Evolutionary conservation across 495 filamentous ascomycete species (phyloP).

Genomic region (Penicillium paradoxum): DNA sequence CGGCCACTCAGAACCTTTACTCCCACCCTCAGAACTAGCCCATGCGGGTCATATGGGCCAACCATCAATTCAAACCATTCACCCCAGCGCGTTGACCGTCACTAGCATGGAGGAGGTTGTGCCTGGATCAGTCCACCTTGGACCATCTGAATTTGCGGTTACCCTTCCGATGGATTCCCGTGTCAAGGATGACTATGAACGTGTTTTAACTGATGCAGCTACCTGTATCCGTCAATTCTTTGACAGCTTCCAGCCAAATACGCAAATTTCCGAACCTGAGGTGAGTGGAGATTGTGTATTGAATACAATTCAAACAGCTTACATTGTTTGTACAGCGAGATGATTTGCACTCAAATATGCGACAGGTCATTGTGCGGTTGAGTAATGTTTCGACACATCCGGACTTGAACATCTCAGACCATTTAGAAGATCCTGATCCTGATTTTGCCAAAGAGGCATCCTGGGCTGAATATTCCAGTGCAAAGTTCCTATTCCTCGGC

Average conservation of each 20-base stretch:
- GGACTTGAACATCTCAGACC: constrained; percentile 46
- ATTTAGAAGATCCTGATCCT: constrained; percentile 30
- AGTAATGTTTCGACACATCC: constrained; percentile 50
- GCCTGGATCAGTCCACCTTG: constrained; percentile 39
- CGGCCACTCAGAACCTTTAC: constrained; percentile 15
- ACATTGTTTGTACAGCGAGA: constrained; percentile 15
- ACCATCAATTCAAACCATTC: constrained; percentile 35
- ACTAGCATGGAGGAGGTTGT: constrained; percentile 20
- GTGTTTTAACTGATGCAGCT: constrained; percentile 25
- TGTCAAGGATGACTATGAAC: constrained; percentile 41
- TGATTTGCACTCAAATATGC: constrained; percentile 26
- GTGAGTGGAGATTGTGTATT: constrained; percentile 9
- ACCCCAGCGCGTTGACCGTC: constrained; percentile 40
- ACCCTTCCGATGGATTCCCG: constrained; percentile 44
- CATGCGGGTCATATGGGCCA: constrained; percentile 7
- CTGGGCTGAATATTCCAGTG: constrained; percentile 53
- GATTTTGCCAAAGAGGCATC: constrained; percentile 42
- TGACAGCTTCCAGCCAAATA: constrained; percentile 9
- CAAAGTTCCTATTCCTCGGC: constrained; percentile 54
- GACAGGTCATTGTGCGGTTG: constrained; percentile 37
- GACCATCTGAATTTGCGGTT: constrained; percentile 41
- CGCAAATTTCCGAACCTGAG: constrained; percentile 13
- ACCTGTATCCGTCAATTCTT: constrained; percentile 27
- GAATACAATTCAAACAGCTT: background rate
- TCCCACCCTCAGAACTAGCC: constrained; percentile 18